Evolutionary conservation across 1,284 basidiomycete genomes (phyloP), one percentile per base, ranked within the genome.

Genomic region (Athelia psychrophila): DNA sequence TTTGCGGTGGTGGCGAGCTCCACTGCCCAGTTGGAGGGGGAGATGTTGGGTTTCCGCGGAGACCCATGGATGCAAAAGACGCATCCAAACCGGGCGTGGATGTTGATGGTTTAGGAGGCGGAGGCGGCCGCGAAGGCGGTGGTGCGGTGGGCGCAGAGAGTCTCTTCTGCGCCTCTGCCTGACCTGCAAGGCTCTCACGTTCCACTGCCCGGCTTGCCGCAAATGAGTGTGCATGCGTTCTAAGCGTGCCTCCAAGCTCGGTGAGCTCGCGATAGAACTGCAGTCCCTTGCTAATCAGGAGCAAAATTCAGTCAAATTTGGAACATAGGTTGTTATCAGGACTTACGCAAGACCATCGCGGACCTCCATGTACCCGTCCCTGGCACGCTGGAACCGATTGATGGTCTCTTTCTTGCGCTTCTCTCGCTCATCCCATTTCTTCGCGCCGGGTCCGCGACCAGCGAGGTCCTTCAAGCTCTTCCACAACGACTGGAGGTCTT

Each of bases 231-330:
- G 84, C 81, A 56, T 85, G 86, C 5, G 77, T 70, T 49, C 77
- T 75, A 6, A 98, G 77, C 8, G 76, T 78, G 0, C 71, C 65
- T 2, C 85, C 77, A 25, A 96, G 71, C 35, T 84, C 83, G 1
- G 78, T 80, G n/a, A 98, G 76, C 56, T 95, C 91, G 4, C 75
- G 77, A 67, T 98, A 98, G 69, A 97, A 99, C 47, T 87, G 84
- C 2, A 92, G 71, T 0, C 94, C 96, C 66, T 95, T 95, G 18
- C 86, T 92, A 62, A 6, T 57, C 57, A 46, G 48, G 33, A 45
- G 50, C 40, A 61, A 54, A 52, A 15, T 16, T 27, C 38, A 49
- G 49, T 13, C 9, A 45, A 47, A 51, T 50, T 52, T 51, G 61
- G 38, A 32, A 44, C 33, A 47, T 33, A 53, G 36, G 3, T 18